Evolutionary conservation across 495 filamentous ascomycete genomes (phyloP), one percentile per base, ranked within the genome.

Genomic region (Niebla homalea): DNA sequence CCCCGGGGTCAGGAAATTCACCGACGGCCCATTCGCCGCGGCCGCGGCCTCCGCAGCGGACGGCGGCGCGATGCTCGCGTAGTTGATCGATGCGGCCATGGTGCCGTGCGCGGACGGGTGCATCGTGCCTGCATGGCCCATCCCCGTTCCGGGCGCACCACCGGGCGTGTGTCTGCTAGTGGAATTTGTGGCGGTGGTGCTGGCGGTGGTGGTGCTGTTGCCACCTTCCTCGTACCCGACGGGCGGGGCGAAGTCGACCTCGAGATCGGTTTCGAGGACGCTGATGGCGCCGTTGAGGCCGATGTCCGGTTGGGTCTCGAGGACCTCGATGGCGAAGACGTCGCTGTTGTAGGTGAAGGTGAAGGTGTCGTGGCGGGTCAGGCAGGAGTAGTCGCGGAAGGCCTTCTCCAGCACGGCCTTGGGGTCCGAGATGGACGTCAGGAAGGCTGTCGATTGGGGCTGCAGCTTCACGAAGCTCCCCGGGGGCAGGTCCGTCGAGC

Each of bases 31-130:
- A 57, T 73, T 73, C 14, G 74, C 77, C 12, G 74, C 77, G 22
- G 82, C 79, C 7, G 74, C 64, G 0, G 75, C 73, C 14, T 77
- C 78, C 11, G 78, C 71, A 6, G 72, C 78, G 1, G 86, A 72
- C 14, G 80, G 80, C 0, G 92, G 92, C 0, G 87, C 84, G 56
- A 98, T 95, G n/a, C 89, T 78, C 38, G 86, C 78, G 63, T 97
- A 98, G 69, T 96, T 96, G 69, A 98, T 95, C 15, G 87, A 76
- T 60, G 94, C 87, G 2, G 93, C 89, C 92, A 98, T 98, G 25
- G 83, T 88, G 6, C 92, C 92, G 52, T 92, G 83, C 26, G 39
- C 35, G 44, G 71, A 76, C 60, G 93, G 85, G 51, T 94, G 60
- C 36, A 83, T 63, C 8, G 87, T 88, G 15, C 85, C 85, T 7